Evolutionary conservation across 2,329 filamentous ascomycete genomes (phyloP).

Genomic region (Tympanopsis confertula): DNA sequence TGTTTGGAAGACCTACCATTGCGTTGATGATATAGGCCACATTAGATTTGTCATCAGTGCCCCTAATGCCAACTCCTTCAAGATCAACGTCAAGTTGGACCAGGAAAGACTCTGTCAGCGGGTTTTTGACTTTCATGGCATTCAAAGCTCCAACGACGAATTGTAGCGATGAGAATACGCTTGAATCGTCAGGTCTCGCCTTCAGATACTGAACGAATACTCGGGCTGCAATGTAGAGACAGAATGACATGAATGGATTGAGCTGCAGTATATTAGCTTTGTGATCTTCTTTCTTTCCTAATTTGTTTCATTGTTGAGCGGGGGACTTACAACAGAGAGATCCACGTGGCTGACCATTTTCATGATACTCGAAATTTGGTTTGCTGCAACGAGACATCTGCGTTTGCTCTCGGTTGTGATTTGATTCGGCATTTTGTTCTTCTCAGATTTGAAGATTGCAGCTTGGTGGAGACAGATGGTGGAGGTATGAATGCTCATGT

Average conservation of each 20-base stretch:
- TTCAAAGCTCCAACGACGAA: conserved; percentile 60
- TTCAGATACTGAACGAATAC: conserved; percentile 63
- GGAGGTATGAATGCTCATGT: conserved; percentile 58
- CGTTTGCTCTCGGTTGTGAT: conserved; percentile 52
- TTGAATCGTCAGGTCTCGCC: conserved; percentile 37
- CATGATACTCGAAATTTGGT: conserved; percentile 58
- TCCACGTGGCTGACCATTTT: conserved; percentile 49
- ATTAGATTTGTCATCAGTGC: too few relatives aligned
- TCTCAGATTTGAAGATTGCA: conserved; percentile 58
- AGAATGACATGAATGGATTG: conserved; percentile 62
- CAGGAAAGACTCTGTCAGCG: conserved; percentile 57
- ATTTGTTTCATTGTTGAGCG: conserved; percentile 1
- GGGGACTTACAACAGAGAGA: conserved; percentile 35
- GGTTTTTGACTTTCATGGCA: conserved; percentile 50
- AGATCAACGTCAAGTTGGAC: conserved; percentile 60
- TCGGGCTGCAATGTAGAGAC: conserved; percentile 58
- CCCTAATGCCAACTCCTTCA: background rate
- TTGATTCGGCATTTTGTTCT: conserved; percentile 40
- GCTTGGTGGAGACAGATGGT: conserved; percentile 61
- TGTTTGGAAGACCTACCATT: too few relatives aligned
- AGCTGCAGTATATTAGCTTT: conserved; percentile 29
- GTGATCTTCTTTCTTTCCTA: conserved; percentile 6
- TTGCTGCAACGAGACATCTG: conserved; percentile 56
- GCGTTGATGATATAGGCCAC: too few relatives aligned
- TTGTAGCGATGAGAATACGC: conserved; percentile 30